These are phyloP conservation scores for Flaveria robusta DNA, from an alignment of 129 eudicot species.

Conservation along the genomic window DNA sequence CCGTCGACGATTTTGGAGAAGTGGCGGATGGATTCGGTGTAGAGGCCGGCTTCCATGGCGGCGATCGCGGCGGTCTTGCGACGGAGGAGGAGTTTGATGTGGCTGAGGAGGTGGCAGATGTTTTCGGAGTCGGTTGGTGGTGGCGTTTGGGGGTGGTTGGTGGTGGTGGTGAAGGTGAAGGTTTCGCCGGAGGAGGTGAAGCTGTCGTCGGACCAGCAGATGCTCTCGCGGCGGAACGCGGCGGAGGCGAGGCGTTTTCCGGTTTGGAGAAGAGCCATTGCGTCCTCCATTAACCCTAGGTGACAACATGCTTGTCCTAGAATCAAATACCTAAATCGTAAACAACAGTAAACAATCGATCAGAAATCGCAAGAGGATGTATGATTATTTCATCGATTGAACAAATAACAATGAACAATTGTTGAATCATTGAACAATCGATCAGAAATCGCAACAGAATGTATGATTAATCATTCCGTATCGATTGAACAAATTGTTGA, in stretches of 20 bases:
- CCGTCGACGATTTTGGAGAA: constrained; percentile 86
- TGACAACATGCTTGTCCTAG: constrained; percentile 94
- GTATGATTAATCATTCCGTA: neutral
- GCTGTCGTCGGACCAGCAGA: constrained; percentile 76
- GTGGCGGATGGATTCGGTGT: constrained; percentile 77
- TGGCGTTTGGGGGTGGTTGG: constrained; percentile 43
- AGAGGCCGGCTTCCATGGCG: constrained; percentile 82
- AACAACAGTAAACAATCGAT: neutral
- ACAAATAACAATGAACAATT: neutral
- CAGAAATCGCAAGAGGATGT: neutral
- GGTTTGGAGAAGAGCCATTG: constrained; percentile 80
- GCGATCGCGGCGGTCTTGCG: constrained; percentile 87
- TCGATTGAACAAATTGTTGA: neutral
- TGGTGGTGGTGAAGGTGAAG: neutral
- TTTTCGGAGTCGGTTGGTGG: constrained; percentile 57
- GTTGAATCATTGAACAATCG: too few species aligned
- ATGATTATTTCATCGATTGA: neutral
- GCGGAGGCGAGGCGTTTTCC: constrained; percentile 91
- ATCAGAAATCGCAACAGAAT: neutral
- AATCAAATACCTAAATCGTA: constrained; percentile 64
- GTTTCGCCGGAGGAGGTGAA: constrained; percentile 47
- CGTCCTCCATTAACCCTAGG: constrained; percentile 89
- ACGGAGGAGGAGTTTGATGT: constrained; percentile 82
- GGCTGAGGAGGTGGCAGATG: constrained; percentile 60
- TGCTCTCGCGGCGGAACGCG: constrained; percentile 82